Evolutionary conservation across 768 basidiomycete genomes (phyloP), one percentile per base, ranked within the genome.

Genomic region (Boletus rubescentipes): DNA sequence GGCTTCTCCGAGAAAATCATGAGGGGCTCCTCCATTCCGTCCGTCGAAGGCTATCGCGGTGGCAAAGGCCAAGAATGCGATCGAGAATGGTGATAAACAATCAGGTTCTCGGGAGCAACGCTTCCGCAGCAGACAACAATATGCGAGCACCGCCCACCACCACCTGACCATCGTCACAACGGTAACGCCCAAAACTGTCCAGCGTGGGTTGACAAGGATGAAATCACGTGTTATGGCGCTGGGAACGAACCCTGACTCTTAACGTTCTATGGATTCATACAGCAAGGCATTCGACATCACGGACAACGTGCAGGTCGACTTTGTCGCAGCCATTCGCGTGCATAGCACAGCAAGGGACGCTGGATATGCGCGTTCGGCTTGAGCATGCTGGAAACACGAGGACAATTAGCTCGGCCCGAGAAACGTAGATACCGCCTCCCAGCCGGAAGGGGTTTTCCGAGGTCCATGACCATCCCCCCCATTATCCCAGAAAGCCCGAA

Each of bases 351-450:
- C 53, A 34, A 55, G 51, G 52, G 35, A 20, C 10, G 32, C 38
- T 11, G 40, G 31, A 37, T 15, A 15, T 2, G 11, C 12, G 23
- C 7, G 20, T 21, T 38, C 16, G 21, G 2, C 7, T 23, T n/a
- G 14, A 31, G 52, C 59, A 63, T 42, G 69, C 49, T 38, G 58
- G 47, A 60, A 61, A 63, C 70, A 72, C 62, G 68, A 70, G 70
- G 68, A 53, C 49, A 49, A 51, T 30, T 31, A 37, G 5, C 43
- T 41, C 64, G 67, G 67, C 5, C 62, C 60, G 67, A 47, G 15
- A 14, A 16, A 34, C 35, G 21, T 23, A 29, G 53, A 46, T n/a
- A 43, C 47, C 23, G 44, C 54, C 46, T 57, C 31, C 31, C 55
- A 36, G 39, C 46, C 16, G 46, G 31, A 48, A 49, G 57, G 55